phyloP scores from a whole-genome alignment of 1,284 basidiomycete genomes.

The Tilletia horrida region DNA sequence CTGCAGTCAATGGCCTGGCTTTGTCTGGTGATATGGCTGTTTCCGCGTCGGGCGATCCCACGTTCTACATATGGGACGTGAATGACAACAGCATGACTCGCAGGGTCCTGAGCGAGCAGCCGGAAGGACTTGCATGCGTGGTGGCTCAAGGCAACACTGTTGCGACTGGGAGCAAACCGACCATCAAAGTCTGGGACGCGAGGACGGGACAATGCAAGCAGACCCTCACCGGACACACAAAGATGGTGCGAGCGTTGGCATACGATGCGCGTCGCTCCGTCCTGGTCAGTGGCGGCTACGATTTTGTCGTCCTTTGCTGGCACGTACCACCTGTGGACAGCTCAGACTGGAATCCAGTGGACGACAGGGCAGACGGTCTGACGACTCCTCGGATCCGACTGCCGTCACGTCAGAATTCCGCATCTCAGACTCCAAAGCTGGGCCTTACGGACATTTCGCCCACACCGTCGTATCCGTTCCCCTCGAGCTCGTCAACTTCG shows the following conservation, averaged over 20 bases:
- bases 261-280: constrained; percentile 27
- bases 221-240: constrained; percentile 29
- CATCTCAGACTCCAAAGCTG: no score
- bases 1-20: constrained; percentile 35
- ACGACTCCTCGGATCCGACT: background rate
- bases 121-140: constrained; percentile 42
- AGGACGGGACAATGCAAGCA: constrained; percentile 28
- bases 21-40: constrained; percentile 31
- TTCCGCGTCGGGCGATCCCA: constrained; percentile 39
- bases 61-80: constrained; percentile 38
- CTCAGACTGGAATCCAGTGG: background rate
- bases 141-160: constrained; percentile 29
- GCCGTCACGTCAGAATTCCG: no score
- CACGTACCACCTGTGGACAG: constrained; percentile 2
- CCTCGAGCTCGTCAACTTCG: background rate
- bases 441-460: no score
- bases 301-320: constrained; percentile 38
- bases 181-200: constrained; percentile 30
- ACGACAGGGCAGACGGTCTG: background rate
- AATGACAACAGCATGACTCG: constrained; percentile 29
- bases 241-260: constrained; percentile 36
- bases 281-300: constrained; percentile 40
- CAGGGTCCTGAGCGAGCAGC: constrained; percentile 27
- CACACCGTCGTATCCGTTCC: background rate
- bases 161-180: constrained; percentile 21